Evolutionary conservation across 192 early-diverging fungal species (phyloP), one percentile per base, ranked within the genome.

Genomic region (Geranomyces variabilis): DNA sequence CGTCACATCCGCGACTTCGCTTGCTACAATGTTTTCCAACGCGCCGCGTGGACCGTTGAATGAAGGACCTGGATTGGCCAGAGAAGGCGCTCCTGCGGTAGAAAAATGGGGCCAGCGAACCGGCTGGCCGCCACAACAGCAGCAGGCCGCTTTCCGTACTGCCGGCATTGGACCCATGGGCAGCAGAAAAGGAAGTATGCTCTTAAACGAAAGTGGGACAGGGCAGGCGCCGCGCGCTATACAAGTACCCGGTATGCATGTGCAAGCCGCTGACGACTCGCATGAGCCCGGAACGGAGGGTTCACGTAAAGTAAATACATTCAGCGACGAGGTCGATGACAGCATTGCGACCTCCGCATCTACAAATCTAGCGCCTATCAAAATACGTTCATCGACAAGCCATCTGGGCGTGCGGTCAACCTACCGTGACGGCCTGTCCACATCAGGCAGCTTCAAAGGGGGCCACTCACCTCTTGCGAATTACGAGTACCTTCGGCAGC

Each of bases 371-470:
- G 63, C 62, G 14, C 71, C 71, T 14, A 73, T 73, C 30, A 63
- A 63, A 28, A 73, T 73, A 41, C 71, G 62, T 9, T 10, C 36
- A 41, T 51, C 56, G 17, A 47, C 56, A 0, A 57, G 24, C 30
- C 28, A 58, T 31, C 30, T 58, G 24, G 48, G 24, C 34, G 62
- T 66, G 12, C 63, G 55, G 28, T 47, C 17, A 12, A 10, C 58
- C 0, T 30, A 63, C 53, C 74, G 74, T 6, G 55, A 63, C 46
- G 62, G 59, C 19, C 49, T 70, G 1, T 70, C 74, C 24, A 60
- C 28, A 15, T 62, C 69, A 8, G 78, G 63, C 12, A 60, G 62
- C 33, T 80, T 65, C 67, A 76, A 80, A 57, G 58, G 36, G 3
- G 61, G 30, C 0, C 58, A 48, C 22, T 75, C 73, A 0, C 73